Evolutionary conservation across 306 rosid species (phyloP), one percentile per base, ranked within the genome.

Genomic region (Cucumis cinereus): DNA sequence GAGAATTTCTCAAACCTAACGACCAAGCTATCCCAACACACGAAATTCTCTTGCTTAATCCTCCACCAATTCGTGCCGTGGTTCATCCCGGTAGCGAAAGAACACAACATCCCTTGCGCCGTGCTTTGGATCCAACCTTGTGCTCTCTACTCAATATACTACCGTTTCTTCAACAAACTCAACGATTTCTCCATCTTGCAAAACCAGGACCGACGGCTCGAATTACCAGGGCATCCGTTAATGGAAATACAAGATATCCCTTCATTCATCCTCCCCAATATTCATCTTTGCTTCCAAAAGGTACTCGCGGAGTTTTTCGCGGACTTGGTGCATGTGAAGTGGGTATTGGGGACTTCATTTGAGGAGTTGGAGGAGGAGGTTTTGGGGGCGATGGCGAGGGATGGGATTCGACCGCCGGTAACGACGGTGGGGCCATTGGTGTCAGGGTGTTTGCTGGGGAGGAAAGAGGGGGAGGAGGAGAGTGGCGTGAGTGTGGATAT

Each of bases 81-180:
- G 86, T 84, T 84, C n/a, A 66, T 83, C 3, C 78, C 83, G 6
- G 81, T 84, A 3, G 82, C 63, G 59, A 43, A 4, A 84, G 64
- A 59, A 59, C 14, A 59, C 64, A 26, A 26, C 36, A 15, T 86
- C 78, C 92, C 89, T 4, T 87, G 89, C 41, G 92, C 89, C 0
- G 8, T 84, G 71, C 89, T 88, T 17, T 90, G 96, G 96, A 83
- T 86, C 77, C 96, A 88, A 54, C 82, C 92, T 3, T 77, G 81
- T 38, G 81, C 90, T 0, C 5, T 76, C 6, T 90, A 77, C 73
- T 88, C 92, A 7, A 82, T 90, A 22, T 81, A 78, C 17, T 86
- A 83, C 15, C 87, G 77, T n/a, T 82, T 77, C 77, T 77, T 35
- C 24, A 83, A 81, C 35, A 67, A 74, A 14, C 58, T 10, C 0